These are phyloP conservation scores for Helenozyma baotianmanensis DNA, from an alignment of 805 yeast genomes.

Conservation along the genomic window DNA sequence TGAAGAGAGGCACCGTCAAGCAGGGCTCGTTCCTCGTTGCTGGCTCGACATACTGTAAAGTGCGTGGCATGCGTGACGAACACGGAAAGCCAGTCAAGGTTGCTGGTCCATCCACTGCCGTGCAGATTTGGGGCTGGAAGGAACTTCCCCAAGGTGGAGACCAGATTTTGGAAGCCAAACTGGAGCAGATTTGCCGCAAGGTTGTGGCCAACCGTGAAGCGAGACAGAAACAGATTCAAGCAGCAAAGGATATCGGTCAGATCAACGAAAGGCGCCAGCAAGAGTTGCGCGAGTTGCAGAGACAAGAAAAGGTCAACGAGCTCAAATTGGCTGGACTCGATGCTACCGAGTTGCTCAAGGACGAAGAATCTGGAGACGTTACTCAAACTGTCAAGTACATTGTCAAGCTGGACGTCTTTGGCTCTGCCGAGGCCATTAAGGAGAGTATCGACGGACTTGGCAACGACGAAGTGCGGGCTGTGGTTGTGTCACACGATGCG, in stretches of 20 bases:
- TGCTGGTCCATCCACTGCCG: constrained; percentile 88
- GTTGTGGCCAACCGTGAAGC: constrained; percentile 63
- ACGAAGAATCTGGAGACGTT: constrained; percentile 19
- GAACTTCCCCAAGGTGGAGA: constrained; percentile 91
- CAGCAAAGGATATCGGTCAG: constrained; percentile 59
- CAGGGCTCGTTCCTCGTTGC: constrained; percentile 75
- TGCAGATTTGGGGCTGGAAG: constrained; percentile 92
- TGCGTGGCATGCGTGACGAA: constrained; percentile 73
- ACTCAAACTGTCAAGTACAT: constrained; percentile 44
- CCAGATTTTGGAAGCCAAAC: constrained; percentile 67
- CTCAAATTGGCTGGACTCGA: constrained; percentile 59
- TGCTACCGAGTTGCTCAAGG: constrained; percentile 38
- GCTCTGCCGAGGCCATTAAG: constrained; percentile 88
- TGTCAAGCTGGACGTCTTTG: constrained; percentile 87
- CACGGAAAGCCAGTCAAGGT: constrained; percentile 53
- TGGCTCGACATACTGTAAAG: constrained; percentile 83
- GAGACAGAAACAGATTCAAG: constrained; percentile 48
- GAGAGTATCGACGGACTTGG: constrained; percentile 83
- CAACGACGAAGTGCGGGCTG: constrained; percentile 72
- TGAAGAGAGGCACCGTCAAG: constrained; percentile 71
- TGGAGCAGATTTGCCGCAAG: constrained; percentile 70
- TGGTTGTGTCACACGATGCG: constrained; percentile 69
- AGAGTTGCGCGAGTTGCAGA: constrained; percentile 47
- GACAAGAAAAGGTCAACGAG: constrained; percentile 51
- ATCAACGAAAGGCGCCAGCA: constrained; percentile 65